These are phyloP conservation scores for Aspergillus pseudonomiae DNA, from an alignment of 2,329 filamentous ascomycete species.

Conservation along the genomic window DNA sequence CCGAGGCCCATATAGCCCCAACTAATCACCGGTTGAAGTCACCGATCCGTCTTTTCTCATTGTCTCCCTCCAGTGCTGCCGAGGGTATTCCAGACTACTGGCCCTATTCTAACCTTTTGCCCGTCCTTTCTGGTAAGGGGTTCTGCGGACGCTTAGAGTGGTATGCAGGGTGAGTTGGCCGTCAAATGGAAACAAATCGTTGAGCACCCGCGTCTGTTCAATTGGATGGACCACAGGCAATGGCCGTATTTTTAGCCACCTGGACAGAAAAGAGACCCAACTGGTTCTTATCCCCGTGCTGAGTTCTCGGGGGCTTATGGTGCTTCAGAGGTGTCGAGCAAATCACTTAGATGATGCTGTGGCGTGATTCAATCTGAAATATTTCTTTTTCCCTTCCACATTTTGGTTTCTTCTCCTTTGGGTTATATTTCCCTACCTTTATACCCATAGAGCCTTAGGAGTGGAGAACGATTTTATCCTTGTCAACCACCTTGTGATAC, in stretches of 20 bases:
- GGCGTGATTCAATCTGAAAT: background rate
- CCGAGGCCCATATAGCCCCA: slow-evolving; percentile 14
- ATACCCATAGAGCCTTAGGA: background rate
- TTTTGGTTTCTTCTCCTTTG: background rate
- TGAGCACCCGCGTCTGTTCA: slow-evolving; percentile 1
- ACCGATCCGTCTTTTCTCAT: background rate
- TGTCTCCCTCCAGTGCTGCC: background rate
- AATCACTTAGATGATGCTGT: background rate
- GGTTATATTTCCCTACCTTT: background rate
- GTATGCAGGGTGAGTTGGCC: slow-evolving; percentile 5
- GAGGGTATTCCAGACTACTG: background rate
- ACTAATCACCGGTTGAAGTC: background rate
- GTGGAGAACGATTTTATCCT: background rate
- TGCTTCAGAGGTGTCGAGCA: background rate
- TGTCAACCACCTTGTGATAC: background rate
- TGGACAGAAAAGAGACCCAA: background rate
- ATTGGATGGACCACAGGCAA: slow-evolving; percentile 4
- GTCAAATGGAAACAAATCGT: background rate
- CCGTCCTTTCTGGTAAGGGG: background rate
- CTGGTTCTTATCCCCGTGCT: background rate
- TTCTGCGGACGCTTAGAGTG: background rate
- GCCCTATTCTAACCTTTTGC: background rate
- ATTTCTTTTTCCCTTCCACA: too few relatives aligned
- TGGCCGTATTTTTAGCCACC: slow-evolving; percentile 5
- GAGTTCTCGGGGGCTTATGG: background rate